Conservation (phyloP, 495 filamentous ascomycete species). For the Venustampulla echinocandica region DNA sequence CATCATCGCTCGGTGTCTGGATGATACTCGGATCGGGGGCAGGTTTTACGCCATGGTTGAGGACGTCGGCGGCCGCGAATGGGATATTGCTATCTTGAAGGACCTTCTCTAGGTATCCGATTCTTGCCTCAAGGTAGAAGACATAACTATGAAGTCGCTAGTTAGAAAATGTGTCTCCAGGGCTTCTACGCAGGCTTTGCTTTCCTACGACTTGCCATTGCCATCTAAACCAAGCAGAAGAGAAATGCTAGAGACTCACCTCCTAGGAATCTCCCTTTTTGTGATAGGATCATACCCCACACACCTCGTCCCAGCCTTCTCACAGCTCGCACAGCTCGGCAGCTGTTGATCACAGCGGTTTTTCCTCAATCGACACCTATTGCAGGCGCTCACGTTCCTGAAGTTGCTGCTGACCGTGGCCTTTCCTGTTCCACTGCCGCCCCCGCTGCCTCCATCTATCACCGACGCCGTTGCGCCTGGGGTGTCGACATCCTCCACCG, state of each 20-base stretch:
- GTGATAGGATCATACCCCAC: constrained; percentile 95
- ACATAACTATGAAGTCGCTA: constrained; percentile 59
- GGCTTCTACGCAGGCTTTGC: too few species aligned
- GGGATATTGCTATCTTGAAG: constrained; percentile 59
- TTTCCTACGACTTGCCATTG: not conserved
- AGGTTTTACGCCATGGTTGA: constrained; percentile 59
- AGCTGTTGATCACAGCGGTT: constrained; percentile 91
- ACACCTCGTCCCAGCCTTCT: constrained; percentile 80
- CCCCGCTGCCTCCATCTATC: not conserved
- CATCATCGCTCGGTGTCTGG: constrained; percentile 33
- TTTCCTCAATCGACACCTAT: constrained; percentile 84
- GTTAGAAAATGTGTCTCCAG: too few species aligned
- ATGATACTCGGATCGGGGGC: constrained; percentile 34
- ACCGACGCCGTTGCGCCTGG: constrained; percentile 8
- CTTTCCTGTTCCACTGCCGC: constrained; percentile 25
- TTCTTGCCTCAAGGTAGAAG: constrained; percentile 82
- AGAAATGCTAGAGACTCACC: constrained; percentile 33
- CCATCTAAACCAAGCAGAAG: not conserved
- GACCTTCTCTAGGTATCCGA: constrained; percentile 74
- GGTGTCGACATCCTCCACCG: constrained; percentile 19
- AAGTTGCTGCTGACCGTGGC: constrained; percentile 52
- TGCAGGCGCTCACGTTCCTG: constrained; percentile 91
- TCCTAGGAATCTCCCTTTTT: constrained; percentile 84
- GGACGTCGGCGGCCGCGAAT: constrained; percentile 66
- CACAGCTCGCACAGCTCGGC: constrained; percentile 81